Base-by-base conservation (phyloP, 2,329 filamentous ascomycete genomes). In the Cladophialophora immunda region DNA sequence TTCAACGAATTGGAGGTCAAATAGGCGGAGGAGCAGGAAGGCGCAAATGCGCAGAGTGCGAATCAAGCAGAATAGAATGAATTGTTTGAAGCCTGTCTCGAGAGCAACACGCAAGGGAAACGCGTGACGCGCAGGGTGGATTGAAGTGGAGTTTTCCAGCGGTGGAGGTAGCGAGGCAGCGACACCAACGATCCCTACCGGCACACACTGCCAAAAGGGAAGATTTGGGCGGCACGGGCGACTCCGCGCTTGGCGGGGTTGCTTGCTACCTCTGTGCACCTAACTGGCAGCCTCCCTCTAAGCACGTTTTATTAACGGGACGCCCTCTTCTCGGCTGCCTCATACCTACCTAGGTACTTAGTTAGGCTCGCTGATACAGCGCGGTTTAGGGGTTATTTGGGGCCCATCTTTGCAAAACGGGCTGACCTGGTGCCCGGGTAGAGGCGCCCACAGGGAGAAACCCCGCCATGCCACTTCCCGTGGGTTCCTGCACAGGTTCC, bases 101-200 rank as follows among this genome's bases (percentile, higher is more conserved):
- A 32, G 5, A 30, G 27, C 25, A 32, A 55, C 53, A 55, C 25
- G 53, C 27, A 36, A 15, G 15, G 32, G 27, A 32, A 55, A 55
- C 53, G 29, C 53, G 53, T 22, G 53, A 55, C 53, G 53, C 53
- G 53, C 27, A 55, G 29, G 29, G 27, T 15, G 53, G 53, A 17
- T 30, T 55, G 58, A 30, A 38, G 47, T 50, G 54, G 58, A 41
- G 58, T 53, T n/a, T 4, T 56, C n/a, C 32, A 27, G 45, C 11
- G 22, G 22, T 19, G 19, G 45, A 25, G 45, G 45, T 8, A 15
- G 22, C 17, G 17, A 8, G 2, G 38, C 38, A 45, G 38, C 4
- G 7, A 4, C 4, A 8, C 4, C 29, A 30, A 8, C 29, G 4
- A 4, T 30, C 29, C 29, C 29, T 30, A 30, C 36, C 5, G 17